These are phyloP conservation scores for Mycogone perniciosa DNA, from an alignment of 2,329 filamentous ascomycete genomes.

Conservation along the genomic window DNA sequence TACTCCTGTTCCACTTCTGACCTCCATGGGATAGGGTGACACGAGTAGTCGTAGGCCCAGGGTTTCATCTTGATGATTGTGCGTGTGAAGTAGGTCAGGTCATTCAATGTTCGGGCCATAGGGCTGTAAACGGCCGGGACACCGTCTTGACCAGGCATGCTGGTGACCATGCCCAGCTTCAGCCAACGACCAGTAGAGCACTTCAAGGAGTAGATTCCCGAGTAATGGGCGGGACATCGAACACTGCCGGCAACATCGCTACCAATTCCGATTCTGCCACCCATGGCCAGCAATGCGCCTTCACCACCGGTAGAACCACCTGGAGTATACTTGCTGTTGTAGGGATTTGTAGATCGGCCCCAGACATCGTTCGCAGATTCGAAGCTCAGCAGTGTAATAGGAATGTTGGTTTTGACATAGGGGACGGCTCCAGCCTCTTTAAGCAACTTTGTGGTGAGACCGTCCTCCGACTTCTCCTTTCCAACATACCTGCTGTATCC, in stretches of 20 bases:
- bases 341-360: slow-evolving; percentile 76
- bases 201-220: slow-evolving; percentile 78
- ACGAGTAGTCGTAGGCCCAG: slow-evolving; percentile 82
- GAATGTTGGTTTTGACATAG: slow-evolving; percentile 88
- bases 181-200: slow-evolving; percentile 90
- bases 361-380: slow-evolving; percentile 74
- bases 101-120: slow-evolving; percentile 80
- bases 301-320: slow-evolving; percentile 88
- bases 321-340: slow-evolving; percentile 76
- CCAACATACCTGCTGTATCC: slow-evolving; percentile 70
- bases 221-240: slow-evolving; percentile 79
- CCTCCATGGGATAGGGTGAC: slow-evolving; percentile 80
- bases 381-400: slow-evolving; percentile 79
- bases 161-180: slow-evolving; percentile 74
- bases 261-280: slow-evolving; percentile 81
- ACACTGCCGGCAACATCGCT: slow-evolving; percentile 90
- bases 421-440: slow-evolving; percentile 86
- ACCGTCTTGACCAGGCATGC: slow-evolving; percentile 89
- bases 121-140: slow-evolving; percentile 85
- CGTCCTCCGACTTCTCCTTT: slow-evolving; percentile 62
- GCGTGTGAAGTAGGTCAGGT: slow-evolving; percentile 78
- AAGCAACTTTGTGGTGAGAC: slow-evolving; percentile 65
- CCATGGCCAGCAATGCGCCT: slow-evolving; percentile 71
- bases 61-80: slow-evolving; percentile 73
- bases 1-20: slow-evolving; percentile 53